A percentile compares a stretch with the other conserved stretches of the same genome.
phyloP scores from a whole-genome alignment of 129 eudicot genomes.

The Pulicaria dysenterica region DNA sequence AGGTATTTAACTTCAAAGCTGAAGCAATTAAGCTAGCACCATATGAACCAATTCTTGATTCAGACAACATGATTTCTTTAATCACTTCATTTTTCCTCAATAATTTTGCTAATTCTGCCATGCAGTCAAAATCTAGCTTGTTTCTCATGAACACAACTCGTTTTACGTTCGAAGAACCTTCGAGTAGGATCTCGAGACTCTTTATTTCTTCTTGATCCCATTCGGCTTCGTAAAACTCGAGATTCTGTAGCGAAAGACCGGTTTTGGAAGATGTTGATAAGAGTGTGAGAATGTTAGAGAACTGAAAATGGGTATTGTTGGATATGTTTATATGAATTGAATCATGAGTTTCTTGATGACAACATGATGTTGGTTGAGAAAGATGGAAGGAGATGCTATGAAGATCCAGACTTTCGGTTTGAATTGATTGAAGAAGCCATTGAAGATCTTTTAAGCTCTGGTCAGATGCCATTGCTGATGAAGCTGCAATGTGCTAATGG shows the following conservation, averaged over 20 bases:
- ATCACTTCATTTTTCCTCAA: slow-evolving; percentile 53
- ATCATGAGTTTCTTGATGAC: slow-evolving; percentile 70
- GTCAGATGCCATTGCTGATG: slow-evolving; percentile 48
- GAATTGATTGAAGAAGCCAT: slow-evolving; percentile 52
- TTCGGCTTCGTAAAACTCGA: slow-evolving; percentile 61
- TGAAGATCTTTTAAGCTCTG: slow-evolving; percentile 60
- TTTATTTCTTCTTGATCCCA: slow-evolving; percentile 61
- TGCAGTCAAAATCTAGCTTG: slow-evolving; percentile 48
- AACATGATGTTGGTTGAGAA: slow-evolving; percentile 61
- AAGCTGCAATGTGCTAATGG: slow-evolving; percentile 6
- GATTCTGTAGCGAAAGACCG: slow-evolving; percentile 37
- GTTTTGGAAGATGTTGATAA: slow-evolving; percentile 32
- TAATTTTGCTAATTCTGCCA: slow-evolving; percentile 48
- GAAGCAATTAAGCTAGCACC: slow-evolving; percentile 75
- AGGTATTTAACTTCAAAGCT: slow-evolving; percentile 60
- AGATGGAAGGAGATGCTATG: slow-evolving; percentile 69
- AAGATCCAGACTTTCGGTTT: slow-evolving; percentile 49
- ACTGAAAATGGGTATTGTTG: slow-evolving; percentile 36
- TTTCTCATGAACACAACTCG: slow-evolving; percentile 54
- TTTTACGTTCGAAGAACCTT: slow-evolving; percentile 36
- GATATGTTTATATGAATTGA: slow-evolving; percentile 66
- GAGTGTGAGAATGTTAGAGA: slow-evolving; percentile 48
- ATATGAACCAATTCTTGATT: slow-evolving; percentile 70
- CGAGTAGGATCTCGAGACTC: slow-evolving; percentile 46
- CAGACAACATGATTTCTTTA: slow-evolving; percentile 65